Evolutionary conservation across 2,329 filamentous ascomycete genomes (phyloP), one percentile per base, ranked within the genome.

Genomic region (Fusarium phyllophilum): DNA sequence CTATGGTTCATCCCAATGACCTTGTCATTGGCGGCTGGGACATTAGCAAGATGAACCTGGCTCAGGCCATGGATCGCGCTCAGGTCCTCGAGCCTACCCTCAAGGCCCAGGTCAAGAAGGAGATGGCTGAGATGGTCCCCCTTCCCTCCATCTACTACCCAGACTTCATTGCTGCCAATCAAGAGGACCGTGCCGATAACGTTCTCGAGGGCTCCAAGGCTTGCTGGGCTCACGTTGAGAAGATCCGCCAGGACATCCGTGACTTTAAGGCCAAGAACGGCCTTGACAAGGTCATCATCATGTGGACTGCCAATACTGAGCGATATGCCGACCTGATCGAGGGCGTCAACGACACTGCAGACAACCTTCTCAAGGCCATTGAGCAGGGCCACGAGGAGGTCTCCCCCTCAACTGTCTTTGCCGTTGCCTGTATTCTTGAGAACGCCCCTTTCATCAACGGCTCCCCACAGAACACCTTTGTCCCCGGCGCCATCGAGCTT

Each of bases 251-350:
- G 83, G 95, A 99, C 80, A 98, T 99, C 79, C 94, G 93, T 75
- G 91, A 97, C 74, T 99, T 99, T 90, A 98, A 98, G 89, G 86
- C 90, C 72, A 86, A 89, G 79, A 94, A 98, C 82, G 86, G 84
- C 68, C 90, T 99, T 39, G 96, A 98, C 88, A 98, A 97, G 88
- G 93, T 99, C 81, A 94, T 99, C 81, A 92, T 99, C 70, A 93
- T 96, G 84, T 99, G 96, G 96, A 98, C 96, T 67, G 96, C 96
- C 84, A 99, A 99, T 88, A 99, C 96, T 18, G 96, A 99, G 86
- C 94, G 96, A 74, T 99, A 95, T 80, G 94, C 96, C 76, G 94
- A 98, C 75, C 88, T 98, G 76, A 83, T 97, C 60, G 85, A 91
- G 26, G 96, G 96, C 73, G 91, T 99, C 84, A 98, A 99, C 82